Evolutionary conservation across 2,329 filamentous ascomycete genomes (phyloP).

Genomic region (Phialophora chinensis): DNA sequence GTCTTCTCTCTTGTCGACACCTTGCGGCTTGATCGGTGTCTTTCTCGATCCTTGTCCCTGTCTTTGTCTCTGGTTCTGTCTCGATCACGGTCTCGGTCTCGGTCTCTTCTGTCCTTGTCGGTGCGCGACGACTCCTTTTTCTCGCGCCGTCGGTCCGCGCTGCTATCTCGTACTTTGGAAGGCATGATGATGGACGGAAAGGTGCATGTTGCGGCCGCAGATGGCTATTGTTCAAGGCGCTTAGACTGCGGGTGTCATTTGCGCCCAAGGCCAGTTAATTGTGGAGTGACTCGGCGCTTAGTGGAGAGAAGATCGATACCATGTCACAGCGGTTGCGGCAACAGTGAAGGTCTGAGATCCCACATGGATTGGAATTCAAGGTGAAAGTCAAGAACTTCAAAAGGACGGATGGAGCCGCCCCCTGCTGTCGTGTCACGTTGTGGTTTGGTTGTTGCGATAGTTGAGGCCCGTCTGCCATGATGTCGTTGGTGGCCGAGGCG

Average conservation of each 20-base stretch:
- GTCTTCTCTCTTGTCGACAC: constrained; percentile 36
- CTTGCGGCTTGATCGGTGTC: constrained; percentile 34
- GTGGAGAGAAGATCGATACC: constrained; percentile 9
- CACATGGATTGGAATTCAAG: not conserved
- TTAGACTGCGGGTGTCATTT: constrained; percentile 34
- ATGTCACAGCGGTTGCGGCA: constrained; percentile 20
- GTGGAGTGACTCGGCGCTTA: constrained; percentile 34
- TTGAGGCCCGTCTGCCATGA: constrained; percentile 22
- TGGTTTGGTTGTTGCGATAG: constrained; percentile 12
- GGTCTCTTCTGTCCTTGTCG: constrained; percentile 37
- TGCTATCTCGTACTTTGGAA: constrained; percentile 38
- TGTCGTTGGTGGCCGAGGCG: constrained; percentile 32
- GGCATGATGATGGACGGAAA: constrained; percentile 37
- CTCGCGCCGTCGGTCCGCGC: constrained; percentile 36
- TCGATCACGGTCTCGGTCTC: constrained; percentile 31
- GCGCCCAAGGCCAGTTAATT: constrained; percentile 18
- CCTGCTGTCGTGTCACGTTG: constrained; percentile 28
- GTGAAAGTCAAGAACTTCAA: not conserved
- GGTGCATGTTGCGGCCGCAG: constrained; percentile 37
- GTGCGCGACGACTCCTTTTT: constrained; percentile 35
- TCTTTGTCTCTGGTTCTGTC: constrained; percentile 33
- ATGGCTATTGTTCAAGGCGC: constrained; percentile 29
- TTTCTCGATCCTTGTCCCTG: constrained; percentile 32
- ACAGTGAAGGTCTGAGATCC: not conserved
- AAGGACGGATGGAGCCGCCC: not conserved